Percentiles rank a stretch among this genome's conserved stretches.
Evolutionary conservation across 495 filamentous ascomycete species (phyloP).

Genomic region (Corynascus novoguineensis): DNA sequence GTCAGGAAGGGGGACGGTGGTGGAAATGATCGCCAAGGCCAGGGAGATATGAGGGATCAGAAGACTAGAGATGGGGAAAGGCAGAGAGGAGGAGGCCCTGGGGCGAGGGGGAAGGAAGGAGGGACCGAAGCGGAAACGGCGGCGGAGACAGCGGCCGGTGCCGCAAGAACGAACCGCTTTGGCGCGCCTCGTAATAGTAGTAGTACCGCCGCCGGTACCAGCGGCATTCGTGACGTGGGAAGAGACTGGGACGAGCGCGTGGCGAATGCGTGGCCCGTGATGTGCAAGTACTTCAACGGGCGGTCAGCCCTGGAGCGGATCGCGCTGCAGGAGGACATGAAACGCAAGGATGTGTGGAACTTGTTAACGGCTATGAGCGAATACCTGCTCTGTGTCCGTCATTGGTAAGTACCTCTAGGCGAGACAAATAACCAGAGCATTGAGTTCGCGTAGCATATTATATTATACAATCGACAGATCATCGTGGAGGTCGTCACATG

Average conservation of each 20-base stretch:
- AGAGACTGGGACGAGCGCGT: conserved; percentile 40
- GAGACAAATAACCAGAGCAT: no score
- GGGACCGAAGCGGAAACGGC: no score
- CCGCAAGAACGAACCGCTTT: conserved; percentile 10
- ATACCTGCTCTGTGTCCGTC: conserved; percentile 48
- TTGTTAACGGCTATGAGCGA: conserved; percentile 59
- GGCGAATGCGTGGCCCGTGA: conserved; percentile 45
- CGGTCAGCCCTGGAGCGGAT: conserved; percentile 83
- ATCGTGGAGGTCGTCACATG: neutral
- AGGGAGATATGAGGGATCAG: no score
- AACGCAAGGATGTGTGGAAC: conserved; percentile 73
- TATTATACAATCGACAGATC: neutral
- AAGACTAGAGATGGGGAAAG: neutral
- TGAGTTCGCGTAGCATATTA: neutral
- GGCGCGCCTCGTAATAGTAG: neutral
- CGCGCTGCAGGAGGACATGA: conserved; percentile 70
- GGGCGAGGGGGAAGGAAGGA: conserved; percentile 19
- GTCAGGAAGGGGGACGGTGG: conserved; percentile 14
- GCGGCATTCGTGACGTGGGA: neutral
- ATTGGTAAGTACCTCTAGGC: conserved; percentile 49
- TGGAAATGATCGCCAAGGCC: no score
- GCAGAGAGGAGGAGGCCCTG: neutral
- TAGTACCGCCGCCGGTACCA: neutral
- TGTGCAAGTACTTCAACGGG: conserved; percentile 84
- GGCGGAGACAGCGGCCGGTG: no score